phyloP scores from a whole-genome alignment of 2,329 filamentous ascomycete genomes.

The Colletotrichum euphorbiae region DNA sequence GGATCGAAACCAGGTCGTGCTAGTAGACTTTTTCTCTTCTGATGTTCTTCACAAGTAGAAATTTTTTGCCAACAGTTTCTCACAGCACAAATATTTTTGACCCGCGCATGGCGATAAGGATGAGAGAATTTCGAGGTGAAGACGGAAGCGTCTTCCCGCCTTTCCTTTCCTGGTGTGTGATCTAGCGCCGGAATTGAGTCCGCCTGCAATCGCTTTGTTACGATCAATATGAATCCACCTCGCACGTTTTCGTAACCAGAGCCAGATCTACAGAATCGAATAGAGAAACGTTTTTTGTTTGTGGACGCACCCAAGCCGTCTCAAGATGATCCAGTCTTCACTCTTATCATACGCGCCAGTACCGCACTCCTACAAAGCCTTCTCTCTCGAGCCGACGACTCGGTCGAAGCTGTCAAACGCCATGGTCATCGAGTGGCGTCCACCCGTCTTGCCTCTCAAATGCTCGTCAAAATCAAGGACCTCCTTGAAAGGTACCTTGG shows the following conservation, averaged over 20 bases:
- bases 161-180: too few species aligned
- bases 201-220: too few species aligned
- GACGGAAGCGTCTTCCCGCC: too few species aligned
- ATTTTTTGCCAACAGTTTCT: not conserved
- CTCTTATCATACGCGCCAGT: not conserved
- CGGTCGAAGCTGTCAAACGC: slow-evolving; percentile 68
- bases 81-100: not conserved
- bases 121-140: too few species aligned
- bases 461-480: slow-evolving; percentile 96
- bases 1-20: slow-evolving; percentile 40
- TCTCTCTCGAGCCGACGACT: slow-evolving; percentile 67
- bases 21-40: not conserved
- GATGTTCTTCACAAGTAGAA: not conserved
- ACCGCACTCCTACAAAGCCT: slow-evolving; percentile 50
- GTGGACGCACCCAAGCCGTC: too few species aligned
- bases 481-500: slow-evolving; percentile 91
- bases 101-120: too few species aligned
- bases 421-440: slow-evolving; percentile 74
- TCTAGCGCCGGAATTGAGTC: too few species aligned
- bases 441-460: slow-evolving; percentile 87
- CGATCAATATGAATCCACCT: too few species aligned
- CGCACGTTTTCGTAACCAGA: too few species aligned
- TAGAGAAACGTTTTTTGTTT: too few species aligned
- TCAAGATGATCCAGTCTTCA: not conserved
- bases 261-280: too few species aligned